Conservation (phyloP, 2,329 filamentous ascomycete genomes). For the Aureobasidium namibiae region DNA sequence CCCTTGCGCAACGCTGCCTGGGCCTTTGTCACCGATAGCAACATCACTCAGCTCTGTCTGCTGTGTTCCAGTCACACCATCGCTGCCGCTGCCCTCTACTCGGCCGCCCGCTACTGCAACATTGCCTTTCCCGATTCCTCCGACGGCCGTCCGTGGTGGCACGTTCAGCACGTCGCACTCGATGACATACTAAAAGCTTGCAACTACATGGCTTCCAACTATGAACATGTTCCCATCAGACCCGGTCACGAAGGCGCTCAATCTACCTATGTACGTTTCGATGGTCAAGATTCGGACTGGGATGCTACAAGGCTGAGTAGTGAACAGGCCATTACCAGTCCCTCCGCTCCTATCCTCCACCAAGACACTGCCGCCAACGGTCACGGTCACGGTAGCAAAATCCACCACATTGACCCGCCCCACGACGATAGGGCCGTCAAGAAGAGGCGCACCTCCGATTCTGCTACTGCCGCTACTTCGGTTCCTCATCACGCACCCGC, state of each 20-base stretch:
- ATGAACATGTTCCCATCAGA: conserved; percentile 33
- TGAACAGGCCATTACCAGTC: conserved; percentile 19
- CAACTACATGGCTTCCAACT: conserved; percentile 59
- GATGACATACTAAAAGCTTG: conserved; percentile 64
- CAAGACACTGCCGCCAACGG: conserved; percentile 23
- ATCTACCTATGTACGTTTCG: conserved; percentile 40
- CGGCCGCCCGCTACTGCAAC: conserved; percentile 66
- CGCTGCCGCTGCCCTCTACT: conserved; percentile 78
- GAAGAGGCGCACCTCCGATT: conserved; percentile 13
- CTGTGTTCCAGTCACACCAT: conserved; percentile 72
- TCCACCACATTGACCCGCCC: conserved; percentile 13
- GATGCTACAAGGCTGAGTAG: conserved; percentile 25
- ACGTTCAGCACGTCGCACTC: conserved; percentile 62
- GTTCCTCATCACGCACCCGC: neutral
- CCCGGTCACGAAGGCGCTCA: conserved; percentile 30
- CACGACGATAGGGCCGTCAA: conserved; percentile 22
- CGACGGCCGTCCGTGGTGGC: conserved; percentile 80
- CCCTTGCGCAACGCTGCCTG: conserved; percentile 76
- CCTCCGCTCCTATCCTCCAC: conserved; percentile 15
- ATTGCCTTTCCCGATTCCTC: conserved; percentile 67
- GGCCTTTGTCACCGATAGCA: conserved; percentile 89
- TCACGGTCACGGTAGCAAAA: conserved; percentile 21
- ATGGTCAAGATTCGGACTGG: conserved; percentile 18
- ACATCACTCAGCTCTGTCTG: conserved; percentile 75
- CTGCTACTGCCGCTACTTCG: neutral